Base-by-base conservation (phyloP, 352 stramenopile species). In the Pythium rhizo-oryzae region DNA sequence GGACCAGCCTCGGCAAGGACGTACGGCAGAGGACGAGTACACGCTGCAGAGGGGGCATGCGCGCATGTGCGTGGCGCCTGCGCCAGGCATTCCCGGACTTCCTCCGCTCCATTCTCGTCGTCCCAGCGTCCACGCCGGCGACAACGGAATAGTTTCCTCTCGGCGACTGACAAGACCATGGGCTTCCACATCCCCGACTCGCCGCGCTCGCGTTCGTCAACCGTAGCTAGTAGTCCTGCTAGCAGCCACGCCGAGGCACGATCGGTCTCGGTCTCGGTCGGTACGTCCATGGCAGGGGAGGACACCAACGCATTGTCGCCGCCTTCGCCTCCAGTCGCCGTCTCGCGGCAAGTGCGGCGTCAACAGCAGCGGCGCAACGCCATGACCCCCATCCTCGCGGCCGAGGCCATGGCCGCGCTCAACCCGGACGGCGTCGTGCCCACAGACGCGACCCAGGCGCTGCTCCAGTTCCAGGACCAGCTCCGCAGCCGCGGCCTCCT, bases 131-230 rank as follows among this genome's bases (percentile, higher is more conserved):
- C 37, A 13, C 18, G 24, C 41, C 30, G 23, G 25, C 44, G 51
- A 19, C 39, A 51, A 62, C 65, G 58, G 65, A 72, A 72, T 67
- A 72, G 49, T n/a, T 70, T 23, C 15, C 23, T 24, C 23, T 23
- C 19, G n/a, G n/a, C n/a, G n/a, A n/a, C n/a, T n/a, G n/a, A n/a
- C n/a, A 21, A 19, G 18, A 47, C 54, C 25, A 92, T 92, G 84
- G 84, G 84, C 50, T 88, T 82, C 75, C 82, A 83, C 71, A 89
- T 90, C 66, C 84, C 80, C 28, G 74, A 90, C 59, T 89, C 81
- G 8, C 75, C 81, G 2, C 71, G 72, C 60, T 15, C 62, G 1
- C 37, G 67, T 9, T 1, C 41, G 18, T n/a, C 41, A 1, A 8
- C 41, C 37, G 15, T 43, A 15, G 8, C 41, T 15, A n/a, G 41